Evolutionary conservation across 225 moss, liverwort and hornwort genomes (phyloP), one percentile per base, ranked within the genome.

Genomic region (Antitrichia curtipendula): DNA sequence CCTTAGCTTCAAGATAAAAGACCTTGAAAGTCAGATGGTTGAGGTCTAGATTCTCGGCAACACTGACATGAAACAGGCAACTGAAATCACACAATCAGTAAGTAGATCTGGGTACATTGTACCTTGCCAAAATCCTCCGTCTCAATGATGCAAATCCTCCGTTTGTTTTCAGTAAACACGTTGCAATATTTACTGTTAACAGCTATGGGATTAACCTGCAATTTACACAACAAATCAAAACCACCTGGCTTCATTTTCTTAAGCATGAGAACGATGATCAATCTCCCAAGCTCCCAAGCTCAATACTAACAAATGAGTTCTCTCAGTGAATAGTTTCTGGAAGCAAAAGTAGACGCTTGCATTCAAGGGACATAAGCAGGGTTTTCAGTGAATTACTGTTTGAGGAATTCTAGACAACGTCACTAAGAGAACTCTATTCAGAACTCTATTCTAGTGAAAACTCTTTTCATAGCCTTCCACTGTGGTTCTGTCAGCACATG

Each of bases 111-210:
- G 13, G 47, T 9, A 57, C 54, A 38, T 31, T 85, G 79, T 88
- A 99, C 98, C 95, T 99, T 99, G 84, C 99, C 99, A 85, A 99
- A 97, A 47, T 99, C 95, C 85, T 93, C 72, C 53, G 88, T 95
- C 86, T 89, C 58, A 47, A 99, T 91, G 31, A 96, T 95, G 87
- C 93, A 91, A 63, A 97, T 90, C 69, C 84, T 89, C 90, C 99
- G 93, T 84, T 99, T 99, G 88, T 99, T 99, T 86, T 97, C 97
- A 60, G 97, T 99, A 63, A 99, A 99, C 56, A 99, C 99, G 75
- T 99, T 99, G 90, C 99, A 99, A 70, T 99, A 99, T 75, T 97
- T 99, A 89, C 99, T 99, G 80, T 95, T 99, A 2, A 99, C 99
- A 88, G 99, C 99, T 80, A 99, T 96, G 43, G 99, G 99, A 84